Evolutionary conservation across 2,329 filamentous ascomycete genomes (phyloP), one percentile per base, ranked within the genome.

Genomic region (Ascochyta viciae-villosae): DNA sequence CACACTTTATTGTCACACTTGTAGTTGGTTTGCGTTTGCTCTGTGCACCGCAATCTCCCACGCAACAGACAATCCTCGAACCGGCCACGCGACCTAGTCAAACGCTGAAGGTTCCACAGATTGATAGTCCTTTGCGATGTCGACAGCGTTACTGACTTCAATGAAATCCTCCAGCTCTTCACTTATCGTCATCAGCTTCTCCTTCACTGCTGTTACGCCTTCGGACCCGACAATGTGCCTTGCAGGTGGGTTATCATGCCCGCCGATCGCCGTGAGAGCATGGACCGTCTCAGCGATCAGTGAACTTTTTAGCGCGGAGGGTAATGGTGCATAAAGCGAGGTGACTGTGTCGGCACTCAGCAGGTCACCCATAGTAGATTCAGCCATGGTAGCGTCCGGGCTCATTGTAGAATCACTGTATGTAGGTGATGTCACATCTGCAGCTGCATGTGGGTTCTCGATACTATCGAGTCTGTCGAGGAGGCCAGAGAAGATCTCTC

Each of bases 91-190:
- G 8, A n/a, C 27, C 24, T 39, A 53, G 8, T 54, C 55, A 29
- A 58, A 53, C 9, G 46, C 46, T 8, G 50, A 50, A 6, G 55
- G 55, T 16, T 58, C 55, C 6, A 51, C 31, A 3, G 50, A 47
- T 10, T 50, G 50, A 12, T 58, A 54, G 26, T 58, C 42, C 15
- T 67, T 74, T 29, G 71, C 72, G 50, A 92, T 90, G 73, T 96
- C 93, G 15, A 95, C 92, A 0, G 91, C 89, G 62, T 89, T 83
- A 68, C 92, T 97, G 24, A 92, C 89, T 67, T 96, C 92, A 26
- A 96, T 89, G 76, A 98, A 98, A 65, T 98, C 95, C 75, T 98
- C 95, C 53, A 98, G 79, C 78, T 98, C 95, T 74, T 98, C 93
- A 61, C 92, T 96, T 3, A 97, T 91, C 2, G 92, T 97, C 80